A percentile compares a stretch with the other conserved stretches of the same genome.
Conservation (phyloP, 1,284 basidiomycete genomes). For the Wallemia ichthyophaga region DNA sequence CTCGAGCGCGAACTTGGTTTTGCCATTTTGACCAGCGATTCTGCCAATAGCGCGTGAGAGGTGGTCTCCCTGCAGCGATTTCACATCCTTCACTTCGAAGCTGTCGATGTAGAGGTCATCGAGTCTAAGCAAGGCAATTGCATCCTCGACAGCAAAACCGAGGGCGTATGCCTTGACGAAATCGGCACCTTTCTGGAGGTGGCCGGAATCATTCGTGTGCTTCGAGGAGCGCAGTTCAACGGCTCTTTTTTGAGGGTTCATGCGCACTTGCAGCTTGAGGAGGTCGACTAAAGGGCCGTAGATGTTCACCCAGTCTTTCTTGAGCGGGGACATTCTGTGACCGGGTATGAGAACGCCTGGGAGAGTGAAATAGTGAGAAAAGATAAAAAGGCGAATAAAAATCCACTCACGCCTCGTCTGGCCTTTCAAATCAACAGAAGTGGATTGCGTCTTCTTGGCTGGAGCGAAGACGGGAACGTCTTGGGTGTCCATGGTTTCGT, state of each 20-base stretch:
- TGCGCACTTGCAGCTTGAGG: slow-evolving; percentile 71
- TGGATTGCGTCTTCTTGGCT: neutral
- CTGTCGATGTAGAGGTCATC: slow-evolving; percentile 95
- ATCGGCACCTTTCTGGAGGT: slow-evolving; percentile 89
- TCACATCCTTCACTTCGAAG: slow-evolving; percentile 96
- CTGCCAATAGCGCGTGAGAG: slow-evolving; percentile 83
- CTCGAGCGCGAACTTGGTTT: slow-evolving; percentile 95
- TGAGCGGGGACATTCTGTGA: slow-evolving; percentile 86
- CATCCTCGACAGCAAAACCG: slow-evolving; percentile 82
- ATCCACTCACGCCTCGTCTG: slow-evolving; percentile 1
- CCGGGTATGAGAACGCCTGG: slow-evolving; percentile 52
- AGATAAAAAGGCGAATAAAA: neutral
- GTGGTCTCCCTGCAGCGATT: slow-evolving; percentile 89
- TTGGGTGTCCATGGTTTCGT: neutral
- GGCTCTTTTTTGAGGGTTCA: slow-evolving; percentile 65
- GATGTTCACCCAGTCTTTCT: slow-evolving; percentile 90
- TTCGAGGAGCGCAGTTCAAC: slow-evolving; percentile 86
- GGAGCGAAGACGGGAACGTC: neutral
- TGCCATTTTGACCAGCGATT: slow-evolving; percentile 90
- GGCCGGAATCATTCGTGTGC: slow-evolving; percentile 67
- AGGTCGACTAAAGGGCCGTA: slow-evolving; percentile 91
- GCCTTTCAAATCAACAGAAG: neutral
- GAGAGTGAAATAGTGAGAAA: slow-evolving; percentile 1
- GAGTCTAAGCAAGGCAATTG: slow-evolving; percentile 71
- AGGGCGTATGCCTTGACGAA: slow-evolving; percentile 85